Evolutionary conservation across 1,139 yeast species (phyloP).

Genomic region (Suzukiozyma palmioleophila): DNA sequence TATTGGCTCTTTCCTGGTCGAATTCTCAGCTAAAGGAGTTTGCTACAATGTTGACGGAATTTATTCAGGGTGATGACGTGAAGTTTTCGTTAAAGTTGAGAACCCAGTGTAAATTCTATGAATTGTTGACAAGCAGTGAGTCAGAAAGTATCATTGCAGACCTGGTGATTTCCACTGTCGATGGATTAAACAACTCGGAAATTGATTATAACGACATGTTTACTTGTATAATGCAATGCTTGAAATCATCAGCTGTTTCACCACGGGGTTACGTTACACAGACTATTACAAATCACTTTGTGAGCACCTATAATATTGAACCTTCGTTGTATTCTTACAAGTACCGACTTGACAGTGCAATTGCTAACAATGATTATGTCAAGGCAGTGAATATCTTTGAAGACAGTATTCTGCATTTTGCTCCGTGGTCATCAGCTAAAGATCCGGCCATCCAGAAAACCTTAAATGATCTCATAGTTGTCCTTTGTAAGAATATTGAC

Average conservation of each 20-base stretch:
- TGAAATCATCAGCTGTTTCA: slow-evolving; percentile 13
- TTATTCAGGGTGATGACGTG: slow-evolving; percentile 18
- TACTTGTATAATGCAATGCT: slow-evolving; percentile 16
- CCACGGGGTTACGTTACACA: slow-evolving; percentile 20
- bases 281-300: slow-evolving; percentile 13
- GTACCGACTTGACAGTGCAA: slow-evolving; percentile 26
- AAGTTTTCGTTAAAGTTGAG: slow-evolving; percentile 19
- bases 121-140: slow-evolving; percentile 2
- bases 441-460: slow-evolving; percentile 30
- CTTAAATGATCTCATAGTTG: slow-evolving; percentile 29
- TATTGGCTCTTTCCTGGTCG: slow-evolving; percentile 16
- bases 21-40: slow-evolving; percentile 6
- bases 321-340: slow-evolving; percentile 24
- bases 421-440: slow-evolving; percentile 27
- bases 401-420: slow-evolving; percentile 22
- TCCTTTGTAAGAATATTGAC: slow-evolving; percentile 15
- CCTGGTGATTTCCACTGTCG: slow-evolving; percentile 4
- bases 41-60: slow-evolving; percentile 13
- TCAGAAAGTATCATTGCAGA: slow-evolving; percentile 10
- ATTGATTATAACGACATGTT: slow-evolving; percentile 12
- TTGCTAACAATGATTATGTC: slow-evolving; percentile 15
- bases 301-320: slow-evolving; percentile 12
- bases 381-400: slow-evolving; percentile 30
- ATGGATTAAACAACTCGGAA: slow-evolving; percentile 5
- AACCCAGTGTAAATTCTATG: slow-evolving; percentile 16